These are phyloP conservation scores for Boletellus sp. DNA, from an alignment of 768 basidiomycete genomes.

Conservation along the genomic window DNA sequence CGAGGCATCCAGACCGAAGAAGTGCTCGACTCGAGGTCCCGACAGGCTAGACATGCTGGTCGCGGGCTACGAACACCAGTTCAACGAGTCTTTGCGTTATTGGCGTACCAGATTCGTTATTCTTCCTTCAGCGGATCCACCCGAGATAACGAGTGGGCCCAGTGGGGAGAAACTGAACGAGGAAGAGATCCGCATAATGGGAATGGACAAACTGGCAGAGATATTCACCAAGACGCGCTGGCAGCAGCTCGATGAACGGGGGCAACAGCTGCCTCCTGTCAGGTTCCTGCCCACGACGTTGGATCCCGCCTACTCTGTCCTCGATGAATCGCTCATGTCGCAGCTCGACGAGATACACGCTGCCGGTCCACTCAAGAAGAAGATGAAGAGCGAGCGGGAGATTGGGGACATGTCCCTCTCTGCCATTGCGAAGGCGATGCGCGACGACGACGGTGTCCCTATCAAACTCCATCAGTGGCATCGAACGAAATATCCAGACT, in stretches of 20 bases:
- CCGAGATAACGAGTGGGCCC: conserved; percentile 49
- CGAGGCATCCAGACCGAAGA: neutral
- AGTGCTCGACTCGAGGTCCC: neutral
- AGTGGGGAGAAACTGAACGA: conserved; percentile 76
- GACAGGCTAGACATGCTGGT: conserved; percentile 79
- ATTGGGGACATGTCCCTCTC: conserved; percentile 61
- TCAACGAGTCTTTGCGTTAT: conserved; percentile 80
- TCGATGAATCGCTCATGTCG: conserved; percentile 74
- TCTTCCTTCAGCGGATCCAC: conserved; percentile 79
- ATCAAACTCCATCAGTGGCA: conserved; percentile 90
- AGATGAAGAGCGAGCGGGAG: conserved; percentile 74
- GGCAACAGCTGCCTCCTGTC: conserved; percentile 51
- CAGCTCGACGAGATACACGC: conserved; percentile 81
- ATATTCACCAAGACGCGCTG: conserved; percentile 83
- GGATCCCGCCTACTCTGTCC: conserved; percentile 72
- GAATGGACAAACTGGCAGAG: conserved; percentile 89
- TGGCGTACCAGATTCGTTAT: conserved; percentile 95
- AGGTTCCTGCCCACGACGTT: conserved; percentile 84
- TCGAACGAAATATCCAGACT: conserved; percentile 63
- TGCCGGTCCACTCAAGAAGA: conserved; percentile 70
- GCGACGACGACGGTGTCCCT: conserved; percentile 76
- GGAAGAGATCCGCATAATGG: conserved; percentile 83
- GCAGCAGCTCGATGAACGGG: conserved; percentile 47
- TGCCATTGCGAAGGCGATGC: conserved; percentile 78
- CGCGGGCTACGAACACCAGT: conserved; percentile 75